phyloP scores from a whole-genome alignment of 257 asterid genomes.

The Nicotiana otophora region DNA sequence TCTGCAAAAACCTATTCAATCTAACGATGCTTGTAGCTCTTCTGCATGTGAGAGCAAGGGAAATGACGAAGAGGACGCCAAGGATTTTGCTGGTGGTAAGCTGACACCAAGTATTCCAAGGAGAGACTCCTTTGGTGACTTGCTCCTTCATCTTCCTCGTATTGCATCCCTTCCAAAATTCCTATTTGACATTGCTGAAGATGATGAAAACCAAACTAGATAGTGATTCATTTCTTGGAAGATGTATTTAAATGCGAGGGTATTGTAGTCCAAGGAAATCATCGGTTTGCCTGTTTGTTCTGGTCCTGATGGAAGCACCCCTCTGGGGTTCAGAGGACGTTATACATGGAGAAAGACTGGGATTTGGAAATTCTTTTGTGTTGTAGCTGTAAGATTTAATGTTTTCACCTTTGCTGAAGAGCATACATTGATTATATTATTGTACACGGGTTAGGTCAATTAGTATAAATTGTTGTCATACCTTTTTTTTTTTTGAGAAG shows the following conservation, averaged over 20 bases:
- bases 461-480: not conserved
- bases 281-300: conserved; percentile 11
- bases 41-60: conserved; percentile 10
- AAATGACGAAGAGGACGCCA: conserved; percentile 21
- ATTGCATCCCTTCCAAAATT: conserved; percentile 58
- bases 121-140: conserved; percentile 60
- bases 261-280: conserved; percentile 3
- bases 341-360: conserved; percentile 1
- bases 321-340: not conserved
- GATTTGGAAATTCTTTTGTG: conserved; percentile 1
- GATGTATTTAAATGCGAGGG: not conserved
- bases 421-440: not conserved
- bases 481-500: too few species aligned
- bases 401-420: conserved; percentile 1
- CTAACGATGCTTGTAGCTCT: conserved; percentile 17
- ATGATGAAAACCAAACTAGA: conserved; percentile 30
- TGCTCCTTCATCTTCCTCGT: conserved; percentile 65
- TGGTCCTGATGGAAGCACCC: not conserved
- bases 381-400: not conserved
- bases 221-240: conserved; percentile 3
- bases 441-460: not conserved
- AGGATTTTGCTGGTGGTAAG: conserved; percentile 19
- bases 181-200: conserved; percentile 47
- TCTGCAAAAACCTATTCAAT: conserved; percentile 23
- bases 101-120: conserved; percentile 39